phyloP scores from a whole-genome alignment of 163 green algal genomes.

The Scenedesmus sp. region DNA sequence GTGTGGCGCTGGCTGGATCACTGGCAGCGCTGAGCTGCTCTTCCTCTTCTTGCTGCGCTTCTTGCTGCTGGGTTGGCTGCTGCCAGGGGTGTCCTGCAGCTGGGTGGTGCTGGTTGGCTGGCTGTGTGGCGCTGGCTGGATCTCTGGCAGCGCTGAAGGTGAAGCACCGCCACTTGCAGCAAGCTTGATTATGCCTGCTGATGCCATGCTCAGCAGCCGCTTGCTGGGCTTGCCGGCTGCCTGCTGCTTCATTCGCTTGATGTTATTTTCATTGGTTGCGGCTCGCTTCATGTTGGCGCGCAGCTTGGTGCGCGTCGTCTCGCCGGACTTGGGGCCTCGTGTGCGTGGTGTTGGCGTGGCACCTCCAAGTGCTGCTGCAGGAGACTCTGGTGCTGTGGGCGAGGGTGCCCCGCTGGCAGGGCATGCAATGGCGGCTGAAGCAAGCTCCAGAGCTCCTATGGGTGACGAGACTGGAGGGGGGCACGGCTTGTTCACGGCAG shows the following conservation, averaged over 20 bases:
- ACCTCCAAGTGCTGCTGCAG: background rate
- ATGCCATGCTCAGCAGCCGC: too few relatives aligned
- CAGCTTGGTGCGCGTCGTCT: background rate
- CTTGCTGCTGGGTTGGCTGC: background rate
- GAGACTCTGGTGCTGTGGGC: background rate
- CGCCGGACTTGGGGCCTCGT: background rate
- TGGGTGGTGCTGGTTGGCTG: background rate
- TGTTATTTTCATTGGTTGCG: background rate
- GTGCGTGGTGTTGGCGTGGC: background rate
- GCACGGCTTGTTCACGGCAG: background rate
- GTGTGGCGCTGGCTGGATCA: background rate
- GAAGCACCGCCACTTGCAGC: background rate
- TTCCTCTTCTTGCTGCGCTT: background rate
- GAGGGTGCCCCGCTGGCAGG: background rate
- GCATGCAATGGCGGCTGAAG: too few relatives aligned
- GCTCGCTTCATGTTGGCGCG: background rate
- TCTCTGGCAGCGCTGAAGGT: too few relatives aligned
- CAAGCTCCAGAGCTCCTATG: too few relatives aligned
- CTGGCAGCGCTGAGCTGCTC: background rate
- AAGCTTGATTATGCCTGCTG: background rate
- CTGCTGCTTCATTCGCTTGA: background rate
- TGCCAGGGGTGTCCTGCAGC: background rate
- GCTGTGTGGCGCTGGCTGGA: background rate
- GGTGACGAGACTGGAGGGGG: background rate
- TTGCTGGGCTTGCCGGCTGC: background rate